These are phyloP conservation scores for Myxozyma vanderwaltii DNA, from an alignment of 805 yeast genomes.

Conservation along the genomic window DNA sequence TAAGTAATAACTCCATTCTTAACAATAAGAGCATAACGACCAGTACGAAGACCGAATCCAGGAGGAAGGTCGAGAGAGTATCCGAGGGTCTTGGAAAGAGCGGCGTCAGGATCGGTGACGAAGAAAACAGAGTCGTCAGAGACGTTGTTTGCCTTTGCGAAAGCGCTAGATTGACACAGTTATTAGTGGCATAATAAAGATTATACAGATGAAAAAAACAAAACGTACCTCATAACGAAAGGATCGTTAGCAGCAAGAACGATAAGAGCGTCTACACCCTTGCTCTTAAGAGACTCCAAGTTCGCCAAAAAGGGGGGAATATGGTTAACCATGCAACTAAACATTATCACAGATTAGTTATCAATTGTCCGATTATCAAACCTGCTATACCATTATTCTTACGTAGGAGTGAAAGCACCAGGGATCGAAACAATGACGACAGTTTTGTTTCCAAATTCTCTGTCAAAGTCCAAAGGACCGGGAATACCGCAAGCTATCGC, in stretches of 20 bases:
- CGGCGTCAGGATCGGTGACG: constrained; percentile 66
- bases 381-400: background rate
- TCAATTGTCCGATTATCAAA: background rate
- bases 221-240: constrained; percentile 52
- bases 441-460: constrained; percentile 50
- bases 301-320: constrained; percentile 65
- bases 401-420: constrained; percentile 80
- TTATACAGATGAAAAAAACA: background rate
- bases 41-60: constrained; percentile 62
- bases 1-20: constrained; percentile 58
- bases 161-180: constrained; percentile 48
- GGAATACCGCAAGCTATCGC: constrained; percentile 47
- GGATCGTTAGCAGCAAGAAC: constrained; percentile 72
- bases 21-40: constrained; percentile 73
- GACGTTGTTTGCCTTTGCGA: constrained; percentile 56
- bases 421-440: constrained; percentile 76
- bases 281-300: constrained; percentile 53
- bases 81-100: constrained; percentile 62
- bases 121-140: constrained; percentile 51
- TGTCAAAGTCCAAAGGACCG: constrained; percentile 41
- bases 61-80: constrained; percentile 57
- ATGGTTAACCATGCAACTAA: constrained; percentile 62
- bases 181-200: too few relatives aligned
- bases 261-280: constrained; percentile 64
- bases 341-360: background rate